Evolutionary conservation across 139 green algal species (phyloP).

Genomic region (Chlorella sp.): DNA sequence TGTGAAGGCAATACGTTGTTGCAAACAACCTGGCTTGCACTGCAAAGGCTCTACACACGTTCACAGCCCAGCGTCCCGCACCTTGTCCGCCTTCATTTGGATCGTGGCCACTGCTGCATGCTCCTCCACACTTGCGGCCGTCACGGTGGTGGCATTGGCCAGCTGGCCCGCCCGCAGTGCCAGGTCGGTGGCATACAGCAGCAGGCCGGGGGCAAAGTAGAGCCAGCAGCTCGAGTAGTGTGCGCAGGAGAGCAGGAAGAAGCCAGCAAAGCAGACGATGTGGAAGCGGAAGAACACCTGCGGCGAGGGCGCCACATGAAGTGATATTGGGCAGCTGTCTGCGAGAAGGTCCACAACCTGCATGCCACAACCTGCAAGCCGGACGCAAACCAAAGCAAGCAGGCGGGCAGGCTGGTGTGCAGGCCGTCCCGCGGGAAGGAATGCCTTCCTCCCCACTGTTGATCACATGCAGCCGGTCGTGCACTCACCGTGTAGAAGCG

Average conservation of each 20-base stretch:
- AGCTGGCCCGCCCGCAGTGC: constrained; percentile 40
- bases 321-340: too few species aligned
- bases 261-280: constrained; percentile 51
- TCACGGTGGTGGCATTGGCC: constrained; percentile 37
- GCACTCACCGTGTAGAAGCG: constrained; percentile 19
- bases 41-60: too few species aligned
- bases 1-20: too few species aligned
- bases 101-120: constrained; percentile 19
- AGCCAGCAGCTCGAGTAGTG: constrained; percentile 45
- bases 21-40: too few species aligned
- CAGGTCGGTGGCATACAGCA: constrained; percentile 49
- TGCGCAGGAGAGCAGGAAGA: constrained; percentile 40
- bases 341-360: too few species aligned
- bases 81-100: constrained; percentile 22
- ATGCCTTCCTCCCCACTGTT: neutral
- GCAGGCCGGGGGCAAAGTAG: constrained; percentile 37
- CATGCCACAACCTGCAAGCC: too few species aligned
- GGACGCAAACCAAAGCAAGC: too few species aligned
- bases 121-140: neutral
- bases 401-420: neutral
- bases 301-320: too few species aligned
- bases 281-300: constrained; percentile 50
- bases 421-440: too few species aligned
- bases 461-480: neutral
- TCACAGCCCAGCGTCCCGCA: neutral